Base-by-base conservation (phyloP, 306 rosid species). In the Neltuma alba region DNA sequence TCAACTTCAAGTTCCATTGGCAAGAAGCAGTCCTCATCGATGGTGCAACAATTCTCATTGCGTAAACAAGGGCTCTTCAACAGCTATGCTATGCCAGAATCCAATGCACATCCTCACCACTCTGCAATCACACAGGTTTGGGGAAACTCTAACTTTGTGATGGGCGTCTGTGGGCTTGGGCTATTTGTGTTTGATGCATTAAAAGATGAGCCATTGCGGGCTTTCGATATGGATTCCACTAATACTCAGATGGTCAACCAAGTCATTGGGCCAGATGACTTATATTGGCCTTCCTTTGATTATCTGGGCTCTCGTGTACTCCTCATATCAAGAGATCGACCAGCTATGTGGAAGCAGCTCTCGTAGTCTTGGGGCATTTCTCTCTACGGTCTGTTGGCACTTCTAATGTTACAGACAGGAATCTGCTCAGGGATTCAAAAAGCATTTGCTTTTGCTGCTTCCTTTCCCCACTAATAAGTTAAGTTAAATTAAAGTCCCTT, bases 311-410 rank as follows among this genome's bases (percentile, higher is more conserved):
- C 97, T 77, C 93, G 99, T n/a, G 90, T 87, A n/a, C 97, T 94
- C 71, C 84, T 94, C 8, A 89, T 94, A 84, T 94, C 99, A 9
- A 92, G 97, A 86, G 99, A 94, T 88, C 90, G 99, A 58, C 99
- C 97, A 21, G 99, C 99, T 55, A 72, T 83, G 85, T 92, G 97
- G 97, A 88, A 82, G 89, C 91, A 83, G 40, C 67, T 89, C 31
- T 83, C 71, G 47, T 89, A 82, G 89, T 71, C 75, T 82, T 13
- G 74, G 87, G 55, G 48, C 66, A 66, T 70, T 64, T 55, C 58
- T 80, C 64, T 63, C 57, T 61, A 30, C 77, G 80, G 44, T 55
- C 52, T 82, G 50, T 55, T 44, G 45, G 81, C 74, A 38, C 85
- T 75, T 42, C 36, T 81, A 42, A 61, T 84, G 61, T 78, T 72